Conservation (phyloP, 306 rosid genomes). For the Mimosa bimucronata region DNA sequence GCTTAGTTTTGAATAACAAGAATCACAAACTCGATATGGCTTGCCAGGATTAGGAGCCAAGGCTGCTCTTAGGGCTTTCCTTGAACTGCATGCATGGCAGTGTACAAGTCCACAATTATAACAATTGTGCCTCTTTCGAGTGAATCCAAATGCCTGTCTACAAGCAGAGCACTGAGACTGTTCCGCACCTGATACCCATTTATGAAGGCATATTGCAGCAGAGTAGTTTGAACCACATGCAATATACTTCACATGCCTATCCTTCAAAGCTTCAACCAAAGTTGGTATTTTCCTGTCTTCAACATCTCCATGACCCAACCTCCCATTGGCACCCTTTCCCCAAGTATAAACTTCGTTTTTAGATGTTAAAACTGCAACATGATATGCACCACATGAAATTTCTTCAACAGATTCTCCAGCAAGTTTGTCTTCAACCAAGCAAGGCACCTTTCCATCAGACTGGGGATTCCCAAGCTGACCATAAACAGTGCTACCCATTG, state of each 20-base stretch:
- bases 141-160: slow-evolving; percentile 97
- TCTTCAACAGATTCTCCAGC: slow-evolving; percentile 80
- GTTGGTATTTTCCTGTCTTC: slow-evolving; percentile 92
- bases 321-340: slow-evolving; percentile 99
- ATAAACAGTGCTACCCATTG: slow-evolving; percentile 97
- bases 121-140: slow-evolving; percentile 96
- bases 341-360: slow-evolving; percentile 95
- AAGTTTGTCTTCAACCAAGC: slow-evolving; percentile 85
- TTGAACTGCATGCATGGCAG: slow-evolving; percentile 97
- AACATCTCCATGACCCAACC: slow-evolving; percentile 96
- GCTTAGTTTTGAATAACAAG: slow-evolving; percentile 79
- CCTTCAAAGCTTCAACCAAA: slow-evolving; percentile 86
- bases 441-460: slow-evolving; percentile 85
- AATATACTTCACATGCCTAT: slow-evolving; percentile 88
- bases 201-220: slow-evolving; percentile 95
- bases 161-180: slow-evolving; percentile 99
- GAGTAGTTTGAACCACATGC: slow-evolving; percentile 93
- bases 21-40: slow-evolving; percentile 91
- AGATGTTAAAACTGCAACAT: slow-evolving; percentile 78
- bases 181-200: slow-evolving; percentile 97
- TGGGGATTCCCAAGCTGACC: slow-evolving; percentile 97
- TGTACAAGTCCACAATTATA: slow-evolving; percentile 99
- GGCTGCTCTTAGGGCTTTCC: slow-evolving; percentile 91
- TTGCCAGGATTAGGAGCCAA: slow-evolving; percentile 90
- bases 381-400: slow-evolving; percentile 95